A percentile compares a stretch with the other conserved stretches of the same genome.
Conservation (phyloP, 169 alveolate genomes). For the Plasmodium chabaudi region DNA sequence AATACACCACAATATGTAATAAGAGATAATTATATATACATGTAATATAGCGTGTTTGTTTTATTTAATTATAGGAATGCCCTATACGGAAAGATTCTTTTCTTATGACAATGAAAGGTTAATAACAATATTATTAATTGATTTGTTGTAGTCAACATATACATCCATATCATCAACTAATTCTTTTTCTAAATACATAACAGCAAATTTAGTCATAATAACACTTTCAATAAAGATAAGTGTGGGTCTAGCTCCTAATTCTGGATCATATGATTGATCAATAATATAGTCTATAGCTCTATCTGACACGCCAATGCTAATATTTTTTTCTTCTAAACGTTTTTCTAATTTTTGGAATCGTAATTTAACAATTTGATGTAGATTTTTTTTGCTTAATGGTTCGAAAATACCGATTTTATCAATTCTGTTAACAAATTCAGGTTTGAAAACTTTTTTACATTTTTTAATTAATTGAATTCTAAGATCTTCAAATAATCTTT, state of each 20-base stretch:
- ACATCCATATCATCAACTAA: slow-evolving; percentile 68
- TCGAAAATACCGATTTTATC: slow-evolving; percentile 83
- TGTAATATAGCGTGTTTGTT: not conserved
- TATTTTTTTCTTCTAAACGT: slow-evolving; percentile 71
- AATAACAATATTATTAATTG: slow-evolving; percentile 35
- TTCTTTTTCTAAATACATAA: slow-evolving; percentile 70
- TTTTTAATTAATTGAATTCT: slow-evolving; percentile 71
- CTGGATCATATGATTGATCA: slow-evolving; percentile 75
- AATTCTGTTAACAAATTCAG: slow-evolving; percentile 87
- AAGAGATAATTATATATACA: too few relatives aligned
- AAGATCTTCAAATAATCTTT: slow-evolving; percentile 43
- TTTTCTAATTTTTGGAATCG: slow-evolving; percentile 72
- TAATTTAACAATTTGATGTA: slow-evolving; percentile 78
- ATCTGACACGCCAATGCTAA: slow-evolving; percentile 40
- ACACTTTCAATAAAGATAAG: slow-evolving; percentile 75
- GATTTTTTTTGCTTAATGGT: slow-evolving; percentile 69
- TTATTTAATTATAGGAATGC: not conserved
- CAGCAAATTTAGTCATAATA: slow-evolving; percentile 73
- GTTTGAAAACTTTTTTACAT: slow-evolving; percentile 77
- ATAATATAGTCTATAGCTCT: slow-evolving; percentile 69
- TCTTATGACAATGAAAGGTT: slow-evolving; percentile 15
- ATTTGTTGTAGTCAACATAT: slow-evolving; percentile 32
- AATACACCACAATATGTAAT: not conserved
- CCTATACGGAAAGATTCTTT: not conserved
- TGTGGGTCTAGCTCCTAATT: slow-evolving; percentile 77